phyloP scores from a whole-genome alignment of 2,329 filamentous ascomycete species.

The Verticillium isaacii region DNA sequence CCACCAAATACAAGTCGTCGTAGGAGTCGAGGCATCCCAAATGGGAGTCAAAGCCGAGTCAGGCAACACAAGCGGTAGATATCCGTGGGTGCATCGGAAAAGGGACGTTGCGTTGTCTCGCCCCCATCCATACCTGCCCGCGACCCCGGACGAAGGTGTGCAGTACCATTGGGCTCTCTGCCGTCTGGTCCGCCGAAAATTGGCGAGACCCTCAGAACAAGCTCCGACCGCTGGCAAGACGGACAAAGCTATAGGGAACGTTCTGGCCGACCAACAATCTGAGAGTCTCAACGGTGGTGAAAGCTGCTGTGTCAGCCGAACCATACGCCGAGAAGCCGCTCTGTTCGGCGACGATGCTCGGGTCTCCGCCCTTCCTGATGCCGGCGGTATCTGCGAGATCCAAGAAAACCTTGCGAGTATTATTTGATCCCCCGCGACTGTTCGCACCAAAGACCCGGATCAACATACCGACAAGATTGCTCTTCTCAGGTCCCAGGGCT shows the following conservation, averaged over 20 bases:
- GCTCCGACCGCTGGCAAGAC: slow-evolving; percentile 57
- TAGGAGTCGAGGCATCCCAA: neutral
- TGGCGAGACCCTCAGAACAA: slow-evolving; percentile 34
- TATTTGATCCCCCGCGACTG: slow-evolving; percentile 27
- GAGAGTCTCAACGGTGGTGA: slow-evolving; percentile 78
- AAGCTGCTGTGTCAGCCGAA: slow-evolving; percentile 73
- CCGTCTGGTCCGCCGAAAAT: neutral
- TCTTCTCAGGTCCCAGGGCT: slow-evolving; percentile 73
- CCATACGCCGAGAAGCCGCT: slow-evolving; percentile 78
- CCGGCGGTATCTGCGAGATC: slow-evolving; percentile 64
- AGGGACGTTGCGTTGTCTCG: neutral
- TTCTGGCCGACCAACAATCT: slow-evolving; percentile 78
- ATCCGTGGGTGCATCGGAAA: neutral
- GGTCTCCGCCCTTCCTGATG: slow-evolving; percentile 61
- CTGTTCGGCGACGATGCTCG: slow-evolving; percentile 63
- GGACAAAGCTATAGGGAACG: slow-evolving; percentile 82
- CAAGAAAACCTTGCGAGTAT: slow-evolving; percentile 67
- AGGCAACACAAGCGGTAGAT: neutral
- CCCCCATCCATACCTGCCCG: neutral
- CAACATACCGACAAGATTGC: slow-evolving; percentile 71
- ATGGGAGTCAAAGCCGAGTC: neutral
- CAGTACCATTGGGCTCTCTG: neutral
- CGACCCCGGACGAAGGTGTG: neutral
- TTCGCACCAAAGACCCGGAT: slow-evolving; percentile 63
- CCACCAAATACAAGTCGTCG: neutral